Percentiles rank a stretch among this genome's conserved stretches.
These are phyloP conservation scores for Psilocybe cyanescens DNA, from an alignment of 768 basidiomycete species.

Conservation along the genomic window DNA sequence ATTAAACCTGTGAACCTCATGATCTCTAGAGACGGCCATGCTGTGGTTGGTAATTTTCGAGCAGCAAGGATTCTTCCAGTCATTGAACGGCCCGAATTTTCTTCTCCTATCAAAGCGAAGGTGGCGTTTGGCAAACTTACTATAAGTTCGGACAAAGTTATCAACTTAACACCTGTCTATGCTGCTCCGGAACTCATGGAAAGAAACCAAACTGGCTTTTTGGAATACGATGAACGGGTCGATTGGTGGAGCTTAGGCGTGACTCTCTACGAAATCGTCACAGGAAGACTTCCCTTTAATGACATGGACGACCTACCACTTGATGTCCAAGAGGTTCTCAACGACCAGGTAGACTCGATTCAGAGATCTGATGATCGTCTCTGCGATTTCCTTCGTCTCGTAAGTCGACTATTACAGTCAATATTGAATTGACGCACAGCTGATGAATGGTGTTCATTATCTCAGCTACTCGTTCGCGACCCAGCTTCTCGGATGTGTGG, in stretches of 20 bases:
- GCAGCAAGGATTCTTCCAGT: slow-evolving; percentile 42
- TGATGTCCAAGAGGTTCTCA: slow-evolving; percentile 9
- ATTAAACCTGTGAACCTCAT: slow-evolving; percentile 72
- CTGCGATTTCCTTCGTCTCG: slow-evolving; percentile 26
- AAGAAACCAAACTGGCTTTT: slow-evolving; percentile 23
- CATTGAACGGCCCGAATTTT: not conserved
- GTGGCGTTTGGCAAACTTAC: slow-evolving; percentile 19
- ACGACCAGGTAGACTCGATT: not conserved
- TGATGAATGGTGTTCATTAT: not conserved
- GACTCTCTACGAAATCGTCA: slow-evolving; percentile 33
- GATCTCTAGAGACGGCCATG: slow-evolving; percentile 48
- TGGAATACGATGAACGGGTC: slow-evolving; percentile 34
- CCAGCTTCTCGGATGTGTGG: slow-evolving; percentile 31
- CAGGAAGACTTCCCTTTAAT: slow-evolving; percentile 22
- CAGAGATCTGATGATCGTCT: slow-evolving; percentile 10
- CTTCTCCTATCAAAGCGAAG: not conserved
- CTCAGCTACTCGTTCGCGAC: slow-evolving; percentile 30
- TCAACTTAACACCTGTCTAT: slow-evolving; percentile 38
- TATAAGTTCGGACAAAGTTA: slow-evolving; percentile 23
- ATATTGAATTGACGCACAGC: too few relatives aligned
- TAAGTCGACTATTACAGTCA: slow-evolving; percentile 13
- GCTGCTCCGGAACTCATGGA: slow-evolving; percentile 38
- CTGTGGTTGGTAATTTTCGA: slow-evolving; percentile 67
- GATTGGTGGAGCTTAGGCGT: slow-evolving; percentile 44
- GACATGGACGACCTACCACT: slow-evolving; percentile 8